Conservation (phyloP, 2,329 filamentous ascomycete genomes). For the Apiospora kogelbergensis region DNA sequence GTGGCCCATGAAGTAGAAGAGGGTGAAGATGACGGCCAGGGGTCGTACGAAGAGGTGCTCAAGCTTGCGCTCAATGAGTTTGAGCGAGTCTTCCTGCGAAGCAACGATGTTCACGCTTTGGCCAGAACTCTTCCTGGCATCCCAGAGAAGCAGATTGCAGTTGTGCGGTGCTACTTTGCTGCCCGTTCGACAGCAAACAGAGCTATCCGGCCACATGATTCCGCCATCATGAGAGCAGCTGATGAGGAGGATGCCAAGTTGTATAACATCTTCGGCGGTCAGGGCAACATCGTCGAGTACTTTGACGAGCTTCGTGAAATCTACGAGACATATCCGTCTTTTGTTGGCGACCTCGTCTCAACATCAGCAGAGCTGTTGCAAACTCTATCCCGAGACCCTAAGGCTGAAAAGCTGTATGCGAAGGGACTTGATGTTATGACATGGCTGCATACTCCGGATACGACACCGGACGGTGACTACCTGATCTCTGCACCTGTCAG, state of each 20-base stretch:
- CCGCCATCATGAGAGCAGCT: slow-evolving; percentile 85
- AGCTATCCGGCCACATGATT: slow-evolving; percentile 88
- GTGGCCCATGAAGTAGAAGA: slow-evolving; percentile 87
- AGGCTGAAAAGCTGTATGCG: slow-evolving; percentile 91
- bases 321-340: slow-evolving; percentile 86
- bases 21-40: slow-evolving; percentile 84
- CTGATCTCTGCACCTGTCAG: slow-evolving; percentile 93
- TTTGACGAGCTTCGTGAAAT: slow-evolving; percentile 95
- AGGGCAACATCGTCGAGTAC: slow-evolving; percentile 99
- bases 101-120: slow-evolving; percentile 94
- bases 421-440: slow-evolving; percentile 95
- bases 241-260: slow-evolving; percentile 80
- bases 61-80: slow-evolving; percentile 95
- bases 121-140: slow-evolving; percentile 86
- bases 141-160: slow-evolving; percentile 85
- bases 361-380: slow-evolving; percentile 86
- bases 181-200: slow-evolving; percentile 82
- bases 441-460: slow-evolving; percentile 87
- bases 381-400: slow-evolving; percentile 75
- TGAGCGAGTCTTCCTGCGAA: slow-evolving; percentile 88
- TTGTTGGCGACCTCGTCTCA: slow-evolving; percentile 82
- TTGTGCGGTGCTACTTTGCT: slow-evolving; percentile 88
- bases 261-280: slow-evolving; percentile 93
- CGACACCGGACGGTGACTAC: slow-evolving; percentile 92
- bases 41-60: slow-evolving; percentile 88